phyloP scores from a whole-genome alignment of 2,329 filamentous ascomycete species.

The Phyllosticta citriasiana region DNA sequence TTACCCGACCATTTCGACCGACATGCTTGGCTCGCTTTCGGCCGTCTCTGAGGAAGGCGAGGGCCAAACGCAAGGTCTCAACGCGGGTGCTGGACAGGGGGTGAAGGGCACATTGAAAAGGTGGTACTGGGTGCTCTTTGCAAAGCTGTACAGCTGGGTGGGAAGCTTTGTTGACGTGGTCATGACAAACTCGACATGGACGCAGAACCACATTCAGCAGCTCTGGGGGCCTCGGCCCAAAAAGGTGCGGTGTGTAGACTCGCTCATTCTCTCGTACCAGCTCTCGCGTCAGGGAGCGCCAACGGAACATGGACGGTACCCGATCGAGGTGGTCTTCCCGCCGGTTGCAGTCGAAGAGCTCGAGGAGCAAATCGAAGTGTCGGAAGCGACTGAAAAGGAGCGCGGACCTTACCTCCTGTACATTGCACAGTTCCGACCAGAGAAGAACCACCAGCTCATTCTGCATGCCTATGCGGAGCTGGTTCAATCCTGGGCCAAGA shows the following conservation, averaged over 20 bases:
- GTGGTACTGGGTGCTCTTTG: conserved; percentile 80
- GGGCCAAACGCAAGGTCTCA: conserved; percentile 45
- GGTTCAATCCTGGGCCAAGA: conserved; percentile 30
- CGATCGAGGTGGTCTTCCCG: conserved; percentile 72
- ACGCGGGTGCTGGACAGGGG: conserved; percentile 72
- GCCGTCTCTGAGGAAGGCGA: conserved; percentile 34
- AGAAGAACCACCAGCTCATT: conserved; percentile 90
- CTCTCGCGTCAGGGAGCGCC: conserved; percentile 4
- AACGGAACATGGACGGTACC: conserved; percentile 4
- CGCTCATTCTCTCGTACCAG: conserved; percentile 5
- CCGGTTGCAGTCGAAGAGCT: conserved; percentile 85
- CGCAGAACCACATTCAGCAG: conserved; percentile 58
- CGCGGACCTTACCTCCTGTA: conserved; percentile 72
- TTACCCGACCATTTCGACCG: conserved; percentile 95
- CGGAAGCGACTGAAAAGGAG: conserved; percentile 54
- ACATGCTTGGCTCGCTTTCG: conserved; percentile 79
- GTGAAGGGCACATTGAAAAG: conserved; percentile 61
- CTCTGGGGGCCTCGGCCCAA: conserved; percentile 14
- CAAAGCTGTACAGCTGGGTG: conserved; percentile 68
- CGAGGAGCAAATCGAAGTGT: conserved; percentile 62
- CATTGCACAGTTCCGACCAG: conserved; percentile 93
- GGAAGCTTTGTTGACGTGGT: conserved; percentile 82
- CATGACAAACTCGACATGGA: conserved; percentile 98
- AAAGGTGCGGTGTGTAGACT: conserved; percentile 3
- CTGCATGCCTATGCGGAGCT: conserved; percentile 76